Conservation (phyloP, 495 filamentous ascomycete genomes). For the Acidiella bohemica region DNA sequence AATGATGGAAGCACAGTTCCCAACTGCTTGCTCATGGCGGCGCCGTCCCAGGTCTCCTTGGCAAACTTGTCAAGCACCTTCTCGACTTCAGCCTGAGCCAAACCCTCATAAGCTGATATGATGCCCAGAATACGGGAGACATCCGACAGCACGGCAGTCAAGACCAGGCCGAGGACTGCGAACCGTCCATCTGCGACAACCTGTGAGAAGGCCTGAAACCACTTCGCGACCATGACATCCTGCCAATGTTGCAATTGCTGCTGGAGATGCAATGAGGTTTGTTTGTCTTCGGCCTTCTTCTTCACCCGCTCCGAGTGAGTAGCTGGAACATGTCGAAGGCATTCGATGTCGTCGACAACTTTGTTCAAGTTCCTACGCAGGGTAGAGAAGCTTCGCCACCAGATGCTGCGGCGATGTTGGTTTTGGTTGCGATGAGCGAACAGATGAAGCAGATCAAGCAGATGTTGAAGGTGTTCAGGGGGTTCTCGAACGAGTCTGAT, state of each 20-base stretch:
- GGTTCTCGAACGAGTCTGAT: background rate
- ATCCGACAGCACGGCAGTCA: slow-evolving; percentile 12
- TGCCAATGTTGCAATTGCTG: slow-evolving; percentile 10
- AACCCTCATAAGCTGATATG: slow-evolving; percentile 10
- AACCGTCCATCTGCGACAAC: slow-evolving; percentile 17
- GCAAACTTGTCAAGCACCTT: slow-evolving; percentile 23
- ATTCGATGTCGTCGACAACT: background rate
- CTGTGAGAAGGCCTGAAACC: slow-evolving; percentile 19
- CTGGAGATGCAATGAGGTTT: background rate
- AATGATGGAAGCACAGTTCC: no score
- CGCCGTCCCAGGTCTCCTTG: no score
- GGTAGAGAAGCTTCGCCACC: slow-evolving; percentile 19
- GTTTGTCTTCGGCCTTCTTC: slow-evolving; percentile 7
- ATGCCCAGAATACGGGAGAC: slow-evolving; percentile 10
- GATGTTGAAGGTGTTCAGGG: background rate
- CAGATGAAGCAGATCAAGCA: slow-evolving; percentile 17
- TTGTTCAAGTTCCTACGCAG: slow-evolving; percentile 14
- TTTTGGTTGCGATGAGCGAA: slow-evolving; percentile 24
- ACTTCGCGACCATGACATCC: slow-evolving; percentile 16
- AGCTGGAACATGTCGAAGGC: background rate
- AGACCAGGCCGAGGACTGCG: slow-evolving; percentile 17
- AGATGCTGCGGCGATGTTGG: slow-evolving; percentile 22
- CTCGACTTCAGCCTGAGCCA: slow-evolving; percentile 16
- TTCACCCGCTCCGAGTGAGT: slow-evolving; percentile 9
- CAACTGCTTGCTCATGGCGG: no score